Evolutionary conservation across 257 asterid genomes (phyloP), one percentile per base, ranked within the genome.

Genomic region (Sherardia arvensis): DNA sequence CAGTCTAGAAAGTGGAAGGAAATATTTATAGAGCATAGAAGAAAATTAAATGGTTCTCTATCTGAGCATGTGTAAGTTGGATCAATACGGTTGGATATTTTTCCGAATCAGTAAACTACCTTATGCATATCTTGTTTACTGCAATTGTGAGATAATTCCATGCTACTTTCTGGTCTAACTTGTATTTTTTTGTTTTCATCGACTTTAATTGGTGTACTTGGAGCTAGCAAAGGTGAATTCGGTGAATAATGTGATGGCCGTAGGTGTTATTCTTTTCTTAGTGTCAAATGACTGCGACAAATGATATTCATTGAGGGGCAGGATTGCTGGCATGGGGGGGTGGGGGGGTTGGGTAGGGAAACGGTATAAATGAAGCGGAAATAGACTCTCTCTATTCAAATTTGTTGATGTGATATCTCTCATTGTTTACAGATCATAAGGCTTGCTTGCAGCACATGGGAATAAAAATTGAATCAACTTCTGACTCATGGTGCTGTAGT

Each of bases 401-500:
- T 28, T 27, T 61, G 57, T 70, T 10, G 40, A 43, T 45, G 67
- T 65, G 29, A 71, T 66, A 18, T 65, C 66, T 72, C 36, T 71
- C 65, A 66, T 66, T 76, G 71, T 60, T 65, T 74, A 80, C 87
- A 93, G 99, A 93, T 81, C 99, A 93, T 59, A 84, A 67, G 65
- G 78, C 82, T 66, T 93, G 99, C 85, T 51, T 76, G 80, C 75
- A 71, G 55, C 79, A 64, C 64, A 78, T 73, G 69, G 83, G 78
- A 55, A 61, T 67, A 75, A 68, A 68, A 70, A 66, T 75, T 65
- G 83, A 70, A 47, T 65, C 71, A 69, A 77, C 76, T 73, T 77
- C 90, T 47, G 96, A 76, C 66, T 66, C 82, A 59, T 90, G 96
- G 97, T 90, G 90, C 76, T 93, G 99, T 74, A 79, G 90, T 64